These are phyloP conservation scores for Epichloe hybrida DNA, from an alignment of 2,329 filamentous ascomycete species.

Conservation along the genomic window DNA sequence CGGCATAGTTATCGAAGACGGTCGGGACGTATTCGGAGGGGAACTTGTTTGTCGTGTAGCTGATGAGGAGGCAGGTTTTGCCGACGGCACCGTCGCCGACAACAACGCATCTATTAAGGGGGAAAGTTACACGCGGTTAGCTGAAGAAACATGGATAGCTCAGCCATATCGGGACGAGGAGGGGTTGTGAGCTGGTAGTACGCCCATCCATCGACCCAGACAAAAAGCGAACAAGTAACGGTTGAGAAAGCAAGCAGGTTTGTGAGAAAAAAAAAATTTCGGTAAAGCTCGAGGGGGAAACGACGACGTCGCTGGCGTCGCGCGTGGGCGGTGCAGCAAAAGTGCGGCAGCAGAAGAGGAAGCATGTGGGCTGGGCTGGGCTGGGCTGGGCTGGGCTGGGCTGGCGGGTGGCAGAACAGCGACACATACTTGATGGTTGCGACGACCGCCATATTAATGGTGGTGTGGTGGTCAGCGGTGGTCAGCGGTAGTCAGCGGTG, in stretches of 20 bases:
- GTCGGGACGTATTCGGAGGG: slow-evolving; percentile 99
- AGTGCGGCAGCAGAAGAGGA: slow-evolving; percentile 5
- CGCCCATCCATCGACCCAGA: neutral
- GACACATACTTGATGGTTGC: slow-evolving; percentile 49
- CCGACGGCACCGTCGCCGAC: slow-evolving; percentile 98
- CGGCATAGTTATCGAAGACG: slow-evolving; percentile 98
- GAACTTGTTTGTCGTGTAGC: slow-evolving; percentile 99
- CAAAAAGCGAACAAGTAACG: neutral
- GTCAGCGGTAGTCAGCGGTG: neutral
- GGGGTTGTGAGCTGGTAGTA: neutral
- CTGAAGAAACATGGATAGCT: neutral
- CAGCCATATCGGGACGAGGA: neutral
- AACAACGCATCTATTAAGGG: slow-evolving; percentile 68
- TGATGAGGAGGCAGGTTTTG: slow-evolving; percentile 98
- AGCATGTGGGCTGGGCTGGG: neutral
- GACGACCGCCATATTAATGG: slow-evolving; percentile 41
- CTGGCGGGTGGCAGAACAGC: slow-evolving; percentile 4
- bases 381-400: neutral
- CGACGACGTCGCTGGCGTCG: neutral
- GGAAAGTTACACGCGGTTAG: neutral
- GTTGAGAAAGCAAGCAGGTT: neutral
- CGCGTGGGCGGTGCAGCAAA: slow-evolving; percentile 5
- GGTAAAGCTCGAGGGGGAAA: neutral
- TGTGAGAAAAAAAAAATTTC: neutral
- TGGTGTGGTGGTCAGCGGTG: slow-evolving; percentile 1